Evolutionary conservation across 306 rosid genomes (phyloP).

Genomic region (Ochetophila trinervis): DNA sequence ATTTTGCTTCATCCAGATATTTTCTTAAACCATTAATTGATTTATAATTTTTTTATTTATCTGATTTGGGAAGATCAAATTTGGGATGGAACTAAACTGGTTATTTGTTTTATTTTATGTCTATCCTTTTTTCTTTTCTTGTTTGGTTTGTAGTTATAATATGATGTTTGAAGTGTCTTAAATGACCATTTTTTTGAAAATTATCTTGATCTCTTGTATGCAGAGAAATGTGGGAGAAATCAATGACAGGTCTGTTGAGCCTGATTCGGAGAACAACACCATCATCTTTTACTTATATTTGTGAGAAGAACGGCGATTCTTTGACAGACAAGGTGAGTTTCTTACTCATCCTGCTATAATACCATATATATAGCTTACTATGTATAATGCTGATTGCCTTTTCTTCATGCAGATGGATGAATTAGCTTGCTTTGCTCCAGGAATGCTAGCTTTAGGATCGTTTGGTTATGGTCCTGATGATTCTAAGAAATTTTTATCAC

Average conservation of each 20-base stretch:
- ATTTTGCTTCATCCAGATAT: not conserved
- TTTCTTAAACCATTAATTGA: not conserved
- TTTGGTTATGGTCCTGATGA: constrained; percentile 78
- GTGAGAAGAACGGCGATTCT: constrained; percentile 89
- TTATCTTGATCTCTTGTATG: constrained; percentile 26
- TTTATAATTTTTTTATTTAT: not conserved
- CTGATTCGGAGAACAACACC: constrained; percentile 81
- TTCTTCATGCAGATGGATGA: constrained; percentile 89
- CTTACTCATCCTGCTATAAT: constrained; percentile 13
- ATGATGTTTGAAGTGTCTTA: not conserved
- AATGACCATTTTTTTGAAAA: not conserved
- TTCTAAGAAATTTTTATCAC: constrained; percentile 59
- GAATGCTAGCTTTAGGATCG: constrained; percentile 97
- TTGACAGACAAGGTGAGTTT: constrained; percentile 69
- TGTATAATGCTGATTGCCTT: constrained; percentile 12
- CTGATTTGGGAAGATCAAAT: not conserved
- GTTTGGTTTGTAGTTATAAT: not conserved
- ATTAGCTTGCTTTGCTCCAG: constrained; percentile 98
- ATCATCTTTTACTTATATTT: constrained; percentile 85
- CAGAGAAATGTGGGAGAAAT: constrained; percentile 99
- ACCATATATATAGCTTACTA: constrained; percentile 10
- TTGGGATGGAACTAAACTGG: not conserved
- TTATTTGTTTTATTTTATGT: no score
- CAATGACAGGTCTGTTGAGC: constrained; percentile 81
- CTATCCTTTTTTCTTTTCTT: no score